Evolutionary conservation across 2,329 filamentous ascomycete species (phyloP), one percentile per base, ranked within the genome.

Genomic region (Trichoderma pleuroti): DNA sequence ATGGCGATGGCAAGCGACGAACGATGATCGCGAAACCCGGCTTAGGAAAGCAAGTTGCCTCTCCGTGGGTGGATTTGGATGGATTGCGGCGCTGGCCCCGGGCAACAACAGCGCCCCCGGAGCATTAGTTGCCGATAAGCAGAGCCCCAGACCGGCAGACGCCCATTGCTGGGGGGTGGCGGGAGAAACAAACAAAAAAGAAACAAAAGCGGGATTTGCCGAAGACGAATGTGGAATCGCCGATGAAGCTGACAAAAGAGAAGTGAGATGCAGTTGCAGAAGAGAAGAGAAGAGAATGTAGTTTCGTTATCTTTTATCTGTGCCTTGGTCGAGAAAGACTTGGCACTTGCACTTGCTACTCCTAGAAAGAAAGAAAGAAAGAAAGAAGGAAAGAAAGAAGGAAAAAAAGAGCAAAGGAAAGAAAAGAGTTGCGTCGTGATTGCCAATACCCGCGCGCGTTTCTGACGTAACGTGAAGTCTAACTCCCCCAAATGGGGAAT

Each of bases 361-460:
- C 10, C n/a, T 26, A 42, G 12, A 21, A 49, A 24, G 16, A 63
- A 63, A n/a, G 18, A 28, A 28, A 28, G 26, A 28, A 28, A 28
- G 26, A 28, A 28, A 28, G 26, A 28, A 63, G 12, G 12, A 63
- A 14, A 14, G 16, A 26, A 60, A 8, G 60, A 16, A 63, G 46
- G 34, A 46, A 42, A 9, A 42, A 63, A 63, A n/a, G 12, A 63
- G 21, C 24, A 24, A 26, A 60, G 14, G 60, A 16, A 63, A 63
- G 34, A 46, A 42, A 9, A 42, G 16, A 24, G 21, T 10, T 46
- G 36, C 32, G 36, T 32, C 49, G 32, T 66, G 63, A 57, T 67
- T 67, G 64, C 64, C 49, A 57, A 67, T 67, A 67, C 60, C 39
- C 65, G 65, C 65, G 65, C 65, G 65, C 63, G 52, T 32, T 28